Base-by-base conservation (phyloP, 2,329 filamentous ascomycete species). In the Alternaria sp. region DNA sequence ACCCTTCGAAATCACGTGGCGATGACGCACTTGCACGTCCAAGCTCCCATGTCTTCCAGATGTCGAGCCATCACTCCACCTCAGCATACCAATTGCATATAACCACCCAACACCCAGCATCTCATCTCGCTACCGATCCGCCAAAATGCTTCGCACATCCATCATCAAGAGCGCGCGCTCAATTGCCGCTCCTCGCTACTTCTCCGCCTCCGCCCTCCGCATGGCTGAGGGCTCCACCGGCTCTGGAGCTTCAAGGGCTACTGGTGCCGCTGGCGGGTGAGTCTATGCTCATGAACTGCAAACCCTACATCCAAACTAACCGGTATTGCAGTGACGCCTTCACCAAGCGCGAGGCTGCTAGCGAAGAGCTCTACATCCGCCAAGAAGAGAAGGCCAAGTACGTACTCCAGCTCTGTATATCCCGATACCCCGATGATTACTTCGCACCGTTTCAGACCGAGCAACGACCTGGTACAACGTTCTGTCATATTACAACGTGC, bases 371-470 rank as follows among this genome's bases (percentile, higher is more conserved):
- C 73, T 92, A 92, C 83, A 94, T 99, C 83, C 89, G 89, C 76
- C 85, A 92, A 84, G 92, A 94, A 79, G 96, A 98, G 88, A 89
- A 89, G 84, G 90, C 94, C 85, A 97, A 97, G 93, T 81, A 74
- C 70, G 78, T 72, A 57, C 15, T 28, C 21, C 33, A 30, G 50
- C 18, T 20, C 20, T 7, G 6, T 30, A 41, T 46, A 54, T 46
- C 20, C 54, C 62, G 12, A 60, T 53, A 20, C n/a, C 50, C 44
- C 62, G 12, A 60, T 53, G 18, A n/a, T 45, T 26, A 21, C 8
- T 14, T 20, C 51, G 14, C 5, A 20, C 25, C 33, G 18, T 18
- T 12, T n/a, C 37, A 46, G 55, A 23, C 18, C 7, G 20, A 23
- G n/a, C 11, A 57, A 57, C 11, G 41, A 58, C 6, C 10, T 14